Evolutionary conservation across 202 grass and related monocot species (phyloP), one percentile per base, ranked within the genome.

Genomic region (Schoenoplectus tabernaemontani): DNA sequence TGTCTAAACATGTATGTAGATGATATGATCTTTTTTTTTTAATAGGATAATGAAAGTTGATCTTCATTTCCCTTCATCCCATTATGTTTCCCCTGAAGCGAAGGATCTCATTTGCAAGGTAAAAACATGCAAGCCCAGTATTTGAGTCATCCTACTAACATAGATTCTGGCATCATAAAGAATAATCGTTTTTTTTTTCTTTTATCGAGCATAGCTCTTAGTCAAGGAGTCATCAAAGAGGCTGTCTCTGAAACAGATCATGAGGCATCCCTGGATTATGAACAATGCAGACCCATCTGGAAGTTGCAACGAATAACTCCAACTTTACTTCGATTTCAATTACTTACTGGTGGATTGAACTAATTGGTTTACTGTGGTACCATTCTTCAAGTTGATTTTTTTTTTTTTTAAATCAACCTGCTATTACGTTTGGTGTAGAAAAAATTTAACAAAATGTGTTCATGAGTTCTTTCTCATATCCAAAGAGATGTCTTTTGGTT

Each of bases 201-300:
- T 78, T 9, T 89, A 73, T 24, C 73, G 36, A 64, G 78, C 83
- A 63, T 65, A 98, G 91, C 91, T 98, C 57, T 86, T 98, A 30
- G 95, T 95, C 74, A 98, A 98, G 86, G 95, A 98, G 69, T 91
- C 95, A 57, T 87, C 82, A 81, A 98, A 95, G 86, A 89, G 96
- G 57, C 86, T 95, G 19, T 92, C 86, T 68, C 72, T 98, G 76
- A 57, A 91, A 34, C 89, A 98, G 75, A 91, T 98, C 61, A 69
- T 98, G 86, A 92, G 80, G 41, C 96, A 98, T 84, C 88, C 88
- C 46, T 98, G 91, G 91, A 95, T 98, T 58, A 72, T 86, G 56
- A 89, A 82, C 64, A 94, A 95, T 86, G 91, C 95, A 75, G 91
- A 94, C 5, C 86, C 89, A 83, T 90, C 89, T 47, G 95, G 95